phyloP scores from a whole-genome alignment of 106 monocot species.

The Platanthera zijinensis region DNA sequence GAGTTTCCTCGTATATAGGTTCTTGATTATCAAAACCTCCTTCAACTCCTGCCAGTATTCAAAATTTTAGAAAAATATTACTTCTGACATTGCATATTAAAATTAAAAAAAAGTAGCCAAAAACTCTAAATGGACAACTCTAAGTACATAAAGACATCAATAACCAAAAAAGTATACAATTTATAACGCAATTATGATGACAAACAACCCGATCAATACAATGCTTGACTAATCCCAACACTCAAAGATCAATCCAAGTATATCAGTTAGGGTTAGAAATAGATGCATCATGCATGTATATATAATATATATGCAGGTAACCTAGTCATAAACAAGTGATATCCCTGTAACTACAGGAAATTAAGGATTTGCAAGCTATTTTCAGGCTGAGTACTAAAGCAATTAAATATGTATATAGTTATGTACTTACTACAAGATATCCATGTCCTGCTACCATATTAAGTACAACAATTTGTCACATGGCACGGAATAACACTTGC shows the following conservation, averaged over 20 bases:
- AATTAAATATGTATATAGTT: background rate
- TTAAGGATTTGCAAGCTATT: background rate
- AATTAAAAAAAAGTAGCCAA: background rate
- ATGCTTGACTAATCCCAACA: background rate
- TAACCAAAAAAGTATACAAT: background rate
- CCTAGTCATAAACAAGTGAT: background rate
- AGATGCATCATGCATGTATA: background rate
- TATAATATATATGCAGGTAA: background rate
- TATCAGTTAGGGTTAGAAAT: background rate
- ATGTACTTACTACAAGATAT: no score
- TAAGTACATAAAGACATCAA: background rate
- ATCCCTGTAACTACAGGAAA: background rate
- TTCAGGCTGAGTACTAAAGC: background rate
- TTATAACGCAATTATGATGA: background rate
- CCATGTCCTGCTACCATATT: no score
- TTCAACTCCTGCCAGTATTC: constrained; percentile 57
- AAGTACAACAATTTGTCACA: no score
- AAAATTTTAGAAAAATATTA: constrained; percentile 1
- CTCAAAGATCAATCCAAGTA: constrained; percentile 1
- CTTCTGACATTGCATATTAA: background rate
- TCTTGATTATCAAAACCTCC: constrained; percentile 92
- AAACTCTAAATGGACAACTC: background rate
- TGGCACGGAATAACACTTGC: no score
- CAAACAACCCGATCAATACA: background rate
- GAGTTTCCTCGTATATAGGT: constrained; percentile 74